A percentile compares a stretch with the other conserved stretches of the same genome.
phyloP scores from a whole-genome alignment of 306 rosid genomes.

The Pterocarpus santalinus region DNA sequence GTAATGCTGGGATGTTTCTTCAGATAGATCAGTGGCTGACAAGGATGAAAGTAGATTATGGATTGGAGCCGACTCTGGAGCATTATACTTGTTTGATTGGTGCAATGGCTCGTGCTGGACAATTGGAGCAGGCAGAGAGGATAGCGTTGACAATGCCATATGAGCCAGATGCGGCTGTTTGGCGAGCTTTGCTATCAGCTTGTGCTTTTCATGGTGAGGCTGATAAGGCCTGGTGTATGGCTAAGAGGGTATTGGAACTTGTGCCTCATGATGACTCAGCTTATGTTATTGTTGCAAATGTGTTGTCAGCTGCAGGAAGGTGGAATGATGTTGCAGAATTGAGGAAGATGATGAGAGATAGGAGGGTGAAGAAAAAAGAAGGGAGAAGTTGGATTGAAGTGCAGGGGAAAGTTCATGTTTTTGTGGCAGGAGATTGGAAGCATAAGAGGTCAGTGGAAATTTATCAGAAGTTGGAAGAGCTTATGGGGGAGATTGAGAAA shows the following conservation, averaged over 20 bases:
- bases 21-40: conserved; percentile 73
- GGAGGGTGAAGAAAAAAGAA: conserved; percentile 73
- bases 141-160: conserved; percentile 73
- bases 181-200: conserved; percentile 83
- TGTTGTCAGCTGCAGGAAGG: conserved; percentile 68
- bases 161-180: conserved; percentile 83
- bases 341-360: conserved; percentile 78
- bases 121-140: conserved; percentile 71
- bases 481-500: conserved; percentile 70
- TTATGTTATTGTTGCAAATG: conserved; percentile 76
- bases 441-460: conserved; percentile 69
- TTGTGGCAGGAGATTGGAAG: conserved; percentile 82
- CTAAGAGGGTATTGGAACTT: conserved; percentile 69
- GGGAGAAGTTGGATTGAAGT: conserved; percentile 97
- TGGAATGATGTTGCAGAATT: conserved; percentile 89
- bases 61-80: conserved; percentile 74
- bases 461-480: conserved; percentile 63
- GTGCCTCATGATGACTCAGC: conserved; percentile 81
- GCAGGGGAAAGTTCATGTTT: conserved; percentile 75
- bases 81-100: conserved; percentile 93
- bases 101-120: conserved; percentile 78
- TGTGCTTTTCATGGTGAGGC: conserved; percentile 72
- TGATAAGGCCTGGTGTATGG: conserved; percentile 72
- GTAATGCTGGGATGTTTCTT: conserved; percentile 69
- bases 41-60: conserved; percentile 66